A percentile compares a stretch with the other conserved stretches of the same genome.
phyloP scores from a whole-genome alignment of 768 basidiomycete genomes.

The Leccinum uliginosum region DNA sequence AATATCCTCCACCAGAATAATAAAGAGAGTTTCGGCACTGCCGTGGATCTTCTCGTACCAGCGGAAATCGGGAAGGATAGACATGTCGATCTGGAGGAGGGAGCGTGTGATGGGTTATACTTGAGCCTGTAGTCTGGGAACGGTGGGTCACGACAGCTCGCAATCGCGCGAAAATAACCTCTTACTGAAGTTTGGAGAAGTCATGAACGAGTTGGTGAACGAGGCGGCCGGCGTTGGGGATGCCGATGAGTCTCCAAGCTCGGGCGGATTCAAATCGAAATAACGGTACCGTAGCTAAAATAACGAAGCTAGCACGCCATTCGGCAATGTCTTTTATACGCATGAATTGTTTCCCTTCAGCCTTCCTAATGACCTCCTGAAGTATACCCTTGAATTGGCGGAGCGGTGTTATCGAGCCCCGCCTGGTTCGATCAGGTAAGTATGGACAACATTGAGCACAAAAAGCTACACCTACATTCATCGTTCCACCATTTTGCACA shows the following conservation, averaged over 20 bases:
- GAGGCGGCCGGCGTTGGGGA: slow-evolving; percentile 88
- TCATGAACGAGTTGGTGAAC: slow-evolving; percentile 92
- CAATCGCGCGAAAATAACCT: slow-evolving; percentile 2
- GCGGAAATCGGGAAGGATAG: slow-evolving; percentile 95
- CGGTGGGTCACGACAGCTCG: neutral
- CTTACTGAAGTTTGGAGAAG: slow-evolving; percentile 91
- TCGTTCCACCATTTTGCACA: slow-evolving; percentile 96
- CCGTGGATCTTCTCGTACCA: slow-evolving; percentile 98
- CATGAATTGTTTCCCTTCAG: slow-evolving; percentile 97
- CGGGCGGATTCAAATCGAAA: slow-evolving; percentile 87
- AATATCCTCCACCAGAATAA: slow-evolving; percentile 95
- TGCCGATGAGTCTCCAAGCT: slow-evolving; percentile 94
- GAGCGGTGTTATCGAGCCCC: slow-evolving; percentile 96
- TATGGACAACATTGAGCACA: neutral
- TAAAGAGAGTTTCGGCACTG: slow-evolving; percentile 80
- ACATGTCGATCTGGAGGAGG: slow-evolving; percentile 86
- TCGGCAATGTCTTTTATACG: slow-evolving; percentile 24
- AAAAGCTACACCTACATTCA: slow-evolving; percentile 55
- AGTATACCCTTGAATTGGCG: slow-evolving; percentile 94
- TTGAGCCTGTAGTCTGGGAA: slow-evolving; percentile 77
- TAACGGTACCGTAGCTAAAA: slow-evolving; percentile 91
- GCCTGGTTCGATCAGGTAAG: slow-evolving; percentile 46
- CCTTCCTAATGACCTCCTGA: slow-evolving; percentile 77
- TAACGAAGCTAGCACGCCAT: neutral
- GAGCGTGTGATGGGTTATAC: slow-evolving; percentile 96